These are phyloP conservation scores for Entamoeba moshkovskii DNA, from an alignment of 208 protist genomes.

Conservation along the genomic window DNA sequence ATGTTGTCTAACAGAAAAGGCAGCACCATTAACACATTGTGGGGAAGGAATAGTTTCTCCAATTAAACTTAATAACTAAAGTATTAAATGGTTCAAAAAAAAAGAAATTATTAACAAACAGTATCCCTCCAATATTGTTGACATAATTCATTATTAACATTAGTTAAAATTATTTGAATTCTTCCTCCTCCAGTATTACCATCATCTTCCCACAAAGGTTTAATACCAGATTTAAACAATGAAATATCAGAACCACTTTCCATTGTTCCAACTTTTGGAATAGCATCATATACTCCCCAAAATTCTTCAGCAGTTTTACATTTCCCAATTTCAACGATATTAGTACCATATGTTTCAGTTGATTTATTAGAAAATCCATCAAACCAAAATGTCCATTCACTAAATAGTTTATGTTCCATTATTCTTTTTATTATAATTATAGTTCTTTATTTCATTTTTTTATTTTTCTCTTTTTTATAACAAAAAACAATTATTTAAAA, in stretches of 20 bases:
- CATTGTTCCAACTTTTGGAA: not conserved
- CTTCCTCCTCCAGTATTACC: not conserved
- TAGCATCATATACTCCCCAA: not conserved
- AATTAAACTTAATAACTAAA: not conserved
- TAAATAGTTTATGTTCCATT: not conserved
- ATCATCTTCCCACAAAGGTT: not conserved
- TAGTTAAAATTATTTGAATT: not conserved
- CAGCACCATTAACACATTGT: not conserved
- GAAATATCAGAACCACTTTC: not conserved
- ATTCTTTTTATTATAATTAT: not conserved
- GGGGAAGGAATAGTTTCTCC: not conserved
- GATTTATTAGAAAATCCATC: not conserved
- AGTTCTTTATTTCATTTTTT: not conserved
- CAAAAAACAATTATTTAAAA: too few species aligned
- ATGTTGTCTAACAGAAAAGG: not conserved
- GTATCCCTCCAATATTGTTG: not conserved
- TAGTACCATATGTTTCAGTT: not conserved
- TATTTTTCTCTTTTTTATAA: too few species aligned
- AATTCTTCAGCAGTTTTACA: not conserved
- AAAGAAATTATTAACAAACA: not conserved
- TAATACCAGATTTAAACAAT: not conserved
- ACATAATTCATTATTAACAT: not conserved
- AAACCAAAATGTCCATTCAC: not conserved
- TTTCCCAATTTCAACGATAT: not conserved
- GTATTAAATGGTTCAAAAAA: not conserved